Conservation (phyloP, 768 basidiomycete genomes). For the Pleurotus tuber-regium region DNA sequence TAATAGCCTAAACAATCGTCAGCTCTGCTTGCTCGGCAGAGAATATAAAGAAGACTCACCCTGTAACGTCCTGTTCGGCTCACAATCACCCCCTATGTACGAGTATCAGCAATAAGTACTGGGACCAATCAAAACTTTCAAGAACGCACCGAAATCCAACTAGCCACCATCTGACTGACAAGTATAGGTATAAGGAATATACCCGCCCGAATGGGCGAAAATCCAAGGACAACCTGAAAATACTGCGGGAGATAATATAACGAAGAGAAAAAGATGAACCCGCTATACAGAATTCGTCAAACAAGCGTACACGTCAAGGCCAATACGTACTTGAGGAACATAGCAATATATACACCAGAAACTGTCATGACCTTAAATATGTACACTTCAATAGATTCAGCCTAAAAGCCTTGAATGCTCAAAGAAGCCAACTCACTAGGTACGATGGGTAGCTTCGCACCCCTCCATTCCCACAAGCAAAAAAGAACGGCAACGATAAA, state of each 20-base stretch:
- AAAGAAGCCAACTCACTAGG: conserved; percentile 45
- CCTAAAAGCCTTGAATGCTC: no score
- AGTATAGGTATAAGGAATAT: conserved; percentile 70
- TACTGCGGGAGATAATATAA: conserved; percentile 74
- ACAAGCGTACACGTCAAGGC: not conserved
- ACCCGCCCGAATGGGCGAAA: conserved; percentile 54
- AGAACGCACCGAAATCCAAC: conserved; percentile 47
- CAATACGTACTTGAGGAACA: conserved; percentile 58
- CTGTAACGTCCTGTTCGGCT: conserved; percentile 64
- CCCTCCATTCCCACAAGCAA: conserved; percentile 71
- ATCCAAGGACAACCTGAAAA: conserved; percentile 71
- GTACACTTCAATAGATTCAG: no score
- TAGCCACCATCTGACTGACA: conserved; percentile 58
- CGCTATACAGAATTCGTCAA: conserved; percentile 29
- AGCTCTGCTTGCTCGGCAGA: not conserved
- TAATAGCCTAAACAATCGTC: conserved; percentile 38
- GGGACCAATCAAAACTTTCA: not conserved
- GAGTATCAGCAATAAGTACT: not conserved
- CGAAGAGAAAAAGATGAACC: conserved; percentile 60
- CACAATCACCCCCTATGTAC: conserved; percentile 52
- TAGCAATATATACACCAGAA: conserved; percentile 62
- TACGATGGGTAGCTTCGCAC: conserved; percentile 67
- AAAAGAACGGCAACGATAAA: conserved; percentile 53
- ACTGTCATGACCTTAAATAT: conserved; percentile 71
- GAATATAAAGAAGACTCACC: conserved; percentile 26